Percentiles rank a stretch among this genome's conserved stretches.
Conservation (phyloP, 176 grass and related monocot genomes). For the Oryza nivara region DNA sequence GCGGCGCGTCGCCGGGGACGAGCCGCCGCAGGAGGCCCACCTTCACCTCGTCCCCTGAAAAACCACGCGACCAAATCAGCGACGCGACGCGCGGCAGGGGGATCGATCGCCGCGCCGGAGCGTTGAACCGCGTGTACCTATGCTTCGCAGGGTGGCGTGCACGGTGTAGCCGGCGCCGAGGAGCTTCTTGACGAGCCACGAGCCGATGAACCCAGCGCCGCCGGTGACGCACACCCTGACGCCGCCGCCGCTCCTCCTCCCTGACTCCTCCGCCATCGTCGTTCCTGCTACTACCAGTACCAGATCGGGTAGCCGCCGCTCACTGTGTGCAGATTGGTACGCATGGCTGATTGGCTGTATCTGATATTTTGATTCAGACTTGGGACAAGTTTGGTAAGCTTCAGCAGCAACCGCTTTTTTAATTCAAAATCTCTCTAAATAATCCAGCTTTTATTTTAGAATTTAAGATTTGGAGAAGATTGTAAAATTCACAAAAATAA, state of each 20-base stretch:
- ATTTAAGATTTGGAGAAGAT: too few relatives aligned
- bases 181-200: constrained; percentile 53
- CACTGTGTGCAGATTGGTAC: too few relatives aligned
- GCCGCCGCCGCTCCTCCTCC: background rate
- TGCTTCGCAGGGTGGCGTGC: constrained; percentile 40
- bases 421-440: too few relatives aligned
- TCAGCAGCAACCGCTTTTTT: too few relatives aligned
- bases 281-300: background rate
- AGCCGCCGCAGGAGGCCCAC: constrained; percentile 43
- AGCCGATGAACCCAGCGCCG: constrained; percentile 52
- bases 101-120: too few relatives aligned
- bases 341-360: too few relatives aligned
- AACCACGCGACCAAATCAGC: background rate
- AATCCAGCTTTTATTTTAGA: too few relatives aligned
- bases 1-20: constrained; percentile 36
- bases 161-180: constrained; percentile 42
- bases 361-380: too few relatives aligned
- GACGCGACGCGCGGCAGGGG: background rate
- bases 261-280: constrained; percentile 21
- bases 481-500: too few relatives aligned
- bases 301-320: background rate
- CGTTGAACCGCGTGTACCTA: too few relatives aligned
- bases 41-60: constrained; percentile 55
- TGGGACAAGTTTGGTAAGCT: too few relatives aligned
- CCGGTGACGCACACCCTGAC: constrained; percentile 46